These are phyloP conservation scores for Draba incana DNA, from an alignment of 345 rosid species.

Conservation along the genomic window DNA sequence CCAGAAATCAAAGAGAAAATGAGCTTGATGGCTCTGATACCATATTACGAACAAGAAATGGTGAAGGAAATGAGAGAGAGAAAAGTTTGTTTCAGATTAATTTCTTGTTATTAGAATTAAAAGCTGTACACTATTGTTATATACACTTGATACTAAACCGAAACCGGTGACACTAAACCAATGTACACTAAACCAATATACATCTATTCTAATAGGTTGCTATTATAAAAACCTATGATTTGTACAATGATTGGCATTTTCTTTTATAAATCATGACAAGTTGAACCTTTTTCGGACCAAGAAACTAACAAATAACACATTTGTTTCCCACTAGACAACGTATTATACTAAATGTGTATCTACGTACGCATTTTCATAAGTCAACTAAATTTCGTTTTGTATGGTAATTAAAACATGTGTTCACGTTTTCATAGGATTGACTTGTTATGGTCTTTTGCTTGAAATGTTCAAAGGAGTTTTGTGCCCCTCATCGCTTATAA, in stretches of 20 bases:
- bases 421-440: slow-evolving; percentile 27
- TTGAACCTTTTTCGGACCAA: slow-evolving; percentile 9
- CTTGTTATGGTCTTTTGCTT: slow-evolving; percentile 19
- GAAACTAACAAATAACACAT: slow-evolving; percentile 4
- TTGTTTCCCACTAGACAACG: neutral
- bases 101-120: too few species aligned
- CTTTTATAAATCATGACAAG: slow-evolving; percentile 20
- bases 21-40: too few species aligned
- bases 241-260: neutral
- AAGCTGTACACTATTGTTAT: too few species aligned
- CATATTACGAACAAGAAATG: too few species aligned
- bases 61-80: too few species aligned
- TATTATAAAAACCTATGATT: neutral
- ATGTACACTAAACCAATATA: too few species aligned
- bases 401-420: neutral
- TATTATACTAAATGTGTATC: neutral
- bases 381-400: neutral
- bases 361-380: neutral
- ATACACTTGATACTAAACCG: too few species aligned
- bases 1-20: too few species aligned
- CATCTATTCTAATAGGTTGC: too few species aligned
- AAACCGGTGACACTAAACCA: too few species aligned
- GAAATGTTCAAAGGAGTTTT: neutral
- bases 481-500: neutral
- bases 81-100: too few species aligned